These are phyloP conservation scores for Jamesozyma jinghongensis DNA, from an alignment of 805 yeast species.

Conservation along the genomic window DNA sequence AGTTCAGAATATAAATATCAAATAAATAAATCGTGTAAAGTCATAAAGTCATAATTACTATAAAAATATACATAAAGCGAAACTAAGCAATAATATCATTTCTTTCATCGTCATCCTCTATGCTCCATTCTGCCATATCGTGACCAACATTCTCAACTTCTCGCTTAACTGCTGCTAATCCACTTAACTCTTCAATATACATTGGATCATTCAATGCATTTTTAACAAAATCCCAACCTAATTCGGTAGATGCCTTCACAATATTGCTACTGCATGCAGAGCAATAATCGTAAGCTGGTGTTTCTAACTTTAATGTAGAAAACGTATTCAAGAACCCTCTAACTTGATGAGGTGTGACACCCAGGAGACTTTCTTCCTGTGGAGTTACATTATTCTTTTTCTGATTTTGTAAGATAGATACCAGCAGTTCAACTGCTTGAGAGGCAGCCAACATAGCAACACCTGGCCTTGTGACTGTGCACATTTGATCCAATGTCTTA, in stretches of 20 bases:
- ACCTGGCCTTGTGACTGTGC: conserved; percentile 97
- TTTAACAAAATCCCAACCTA: conserved; percentile 78
- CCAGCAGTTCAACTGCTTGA: conserved; percentile 73
- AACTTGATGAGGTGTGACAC: conserved; percentile 79
- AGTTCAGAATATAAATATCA: too few relatives aligned
- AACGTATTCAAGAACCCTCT: conserved; percentile 74
- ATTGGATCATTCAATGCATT: conserved; percentile 56
- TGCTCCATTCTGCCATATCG: conserved; percentile 24
- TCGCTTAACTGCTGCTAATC: conserved; percentile 62
- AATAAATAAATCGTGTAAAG: too few relatives aligned
- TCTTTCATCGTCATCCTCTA: conserved; percentile 3
- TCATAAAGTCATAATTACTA: too few relatives aligned
- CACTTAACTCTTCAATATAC: conserved; percentile 70
- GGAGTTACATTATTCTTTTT: conserved; percentile 28
- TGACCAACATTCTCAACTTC: conserved; percentile 35
- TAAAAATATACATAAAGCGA: too few relatives aligned
- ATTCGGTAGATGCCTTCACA: conserved; percentile 37
- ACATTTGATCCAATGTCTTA: conserved; percentile 92
- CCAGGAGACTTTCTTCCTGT: conserved; percentile 38
- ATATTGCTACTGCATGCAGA: conserved; percentile 76
- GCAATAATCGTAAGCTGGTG: conserved; percentile 70
- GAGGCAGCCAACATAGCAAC: conserved; percentile 84
- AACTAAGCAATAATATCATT: too few relatives aligned
- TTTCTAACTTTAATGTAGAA: conserved; percentile 51
- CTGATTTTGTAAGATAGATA: conserved; percentile 64